Evolutionary conservation across 164 flowering plant genomes (phyloP).

Genomic region (Cinnamomum chago): DNA sequence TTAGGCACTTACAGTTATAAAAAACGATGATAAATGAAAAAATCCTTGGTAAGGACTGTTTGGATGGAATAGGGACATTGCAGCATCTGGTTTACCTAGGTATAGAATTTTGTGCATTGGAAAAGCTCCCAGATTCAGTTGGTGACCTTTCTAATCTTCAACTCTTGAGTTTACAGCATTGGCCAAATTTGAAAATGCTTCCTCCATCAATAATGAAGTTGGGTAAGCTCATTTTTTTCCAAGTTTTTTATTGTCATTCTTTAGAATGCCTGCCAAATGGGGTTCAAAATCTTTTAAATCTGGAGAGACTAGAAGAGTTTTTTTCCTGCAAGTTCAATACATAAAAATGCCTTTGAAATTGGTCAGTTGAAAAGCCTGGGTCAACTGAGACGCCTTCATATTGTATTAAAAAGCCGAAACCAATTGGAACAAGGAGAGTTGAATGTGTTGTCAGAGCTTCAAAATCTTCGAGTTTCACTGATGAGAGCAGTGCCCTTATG

Average conservation of each 20-base stretch:
- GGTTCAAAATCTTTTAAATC: background rate
- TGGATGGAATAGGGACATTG: background rate
- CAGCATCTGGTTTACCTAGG: background rate
- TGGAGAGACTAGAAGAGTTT: background rate
- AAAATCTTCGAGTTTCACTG: background rate
- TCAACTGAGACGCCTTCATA: background rate
- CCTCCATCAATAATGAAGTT: background rate
- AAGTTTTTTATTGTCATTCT: background rate
- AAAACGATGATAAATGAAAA: background rate
- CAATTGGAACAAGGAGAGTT: background rate
- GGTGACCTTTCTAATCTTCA: background rate
- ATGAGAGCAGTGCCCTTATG: background rate
- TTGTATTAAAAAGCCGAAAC: background rate
- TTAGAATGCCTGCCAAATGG: background rate
- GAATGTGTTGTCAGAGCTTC: background rate
- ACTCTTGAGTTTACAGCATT: background rate
- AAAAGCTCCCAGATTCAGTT: background rate
- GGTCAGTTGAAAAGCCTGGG: background rate
- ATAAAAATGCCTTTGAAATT: background rate
- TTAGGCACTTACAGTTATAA: no score
- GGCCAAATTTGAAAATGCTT: background rate
- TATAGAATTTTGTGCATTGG: background rate
- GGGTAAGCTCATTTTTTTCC: background rate
- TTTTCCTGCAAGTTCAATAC: background rate
- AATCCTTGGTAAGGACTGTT: background rate